phyloP scores from a whole-genome alignment of 768 basidiomycete genomes.

The Rhizopogon roseolus region DNA sequence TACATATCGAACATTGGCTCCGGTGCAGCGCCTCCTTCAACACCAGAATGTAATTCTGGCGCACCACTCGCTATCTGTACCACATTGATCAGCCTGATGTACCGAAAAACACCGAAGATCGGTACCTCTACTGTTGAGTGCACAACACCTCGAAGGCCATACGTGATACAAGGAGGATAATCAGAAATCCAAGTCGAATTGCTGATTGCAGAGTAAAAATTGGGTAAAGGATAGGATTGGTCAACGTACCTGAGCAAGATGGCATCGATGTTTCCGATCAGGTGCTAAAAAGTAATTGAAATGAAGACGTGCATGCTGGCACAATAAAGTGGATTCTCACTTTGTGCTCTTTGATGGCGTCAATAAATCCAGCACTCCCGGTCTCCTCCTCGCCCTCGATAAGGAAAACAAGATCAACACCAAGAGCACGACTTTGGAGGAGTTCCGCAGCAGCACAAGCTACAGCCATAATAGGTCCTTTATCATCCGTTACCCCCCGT shows the following conservation, averaged over 20 bases:
- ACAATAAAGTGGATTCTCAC: conserved; percentile 29
- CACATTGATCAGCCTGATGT: not conserved
- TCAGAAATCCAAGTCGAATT: conserved; percentile 98
- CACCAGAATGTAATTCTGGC: conserved; percentile 89
- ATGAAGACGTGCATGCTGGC: not conserved
- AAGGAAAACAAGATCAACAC: conserved; percentile 82
- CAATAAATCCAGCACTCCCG: conserved; percentile 83
- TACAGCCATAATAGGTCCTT: conserved; percentile 89
- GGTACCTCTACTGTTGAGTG: conserved; percentile 75
- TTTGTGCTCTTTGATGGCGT: conserved; percentile 74
- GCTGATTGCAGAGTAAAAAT: conserved; percentile 29
- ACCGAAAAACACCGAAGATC: not conserved
- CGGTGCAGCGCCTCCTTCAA: conserved; percentile 82
- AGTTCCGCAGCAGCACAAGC: conserved; percentile 88
- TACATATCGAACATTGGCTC: conserved; percentile 97
- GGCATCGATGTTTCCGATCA: conserved; percentile 83
- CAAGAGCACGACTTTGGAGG: conserved; percentile 66
- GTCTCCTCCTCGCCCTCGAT: conserved; percentile 97
- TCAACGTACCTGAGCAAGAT: conserved; percentile 72
- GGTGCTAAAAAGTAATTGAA: conserved; percentile 40
- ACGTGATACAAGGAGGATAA: conserved; percentile 88
- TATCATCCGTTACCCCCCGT: conserved; percentile 90
- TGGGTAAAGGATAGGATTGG: not conserved
- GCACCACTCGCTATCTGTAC: conserved; percentile 60
- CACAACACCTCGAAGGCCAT: conserved; percentile 91